Evolutionary conservation across 2,329 filamentous ascomycete genomes (phyloP).

Genomic region (Fusarium coicis): DNA sequence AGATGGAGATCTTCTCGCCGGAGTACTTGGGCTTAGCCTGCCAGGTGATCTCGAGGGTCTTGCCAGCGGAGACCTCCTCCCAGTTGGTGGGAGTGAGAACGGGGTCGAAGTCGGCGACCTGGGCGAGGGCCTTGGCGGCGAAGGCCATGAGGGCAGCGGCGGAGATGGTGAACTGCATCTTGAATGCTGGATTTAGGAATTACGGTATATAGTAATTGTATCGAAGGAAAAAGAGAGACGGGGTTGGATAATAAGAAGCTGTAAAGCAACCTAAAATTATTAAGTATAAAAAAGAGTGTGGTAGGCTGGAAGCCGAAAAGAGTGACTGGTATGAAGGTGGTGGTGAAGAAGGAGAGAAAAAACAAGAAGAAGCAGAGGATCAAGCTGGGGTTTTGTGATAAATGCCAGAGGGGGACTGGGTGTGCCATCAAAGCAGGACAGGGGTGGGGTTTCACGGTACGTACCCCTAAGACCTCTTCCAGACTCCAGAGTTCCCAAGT

Average conservation of each 20-base stretch:
- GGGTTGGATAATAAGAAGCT: slow-evolving; percentile 25
- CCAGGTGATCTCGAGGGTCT: slow-evolving; percentile 64
- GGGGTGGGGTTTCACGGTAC: slow-evolving; percentile 26
- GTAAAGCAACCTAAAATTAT: slow-evolving; percentile 30
- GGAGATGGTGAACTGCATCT: slow-evolving; percentile 65
- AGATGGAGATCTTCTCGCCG: slow-evolving; percentile 60
- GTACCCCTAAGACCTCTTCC: slow-evolving; percentile 7
- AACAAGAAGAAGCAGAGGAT: slow-evolving; percentile 19
- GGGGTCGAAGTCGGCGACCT: slow-evolving; percentile 66
- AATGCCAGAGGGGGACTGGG: slow-evolving; percentile 40
- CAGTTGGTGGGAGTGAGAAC: slow-evolving; percentile 59
- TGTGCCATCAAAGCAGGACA: slow-evolving; percentile 3
- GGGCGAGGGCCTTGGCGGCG: slow-evolving; percentile 61
- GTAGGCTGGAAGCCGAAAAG: slow-evolving; percentile 46
- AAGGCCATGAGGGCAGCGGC: slow-evolving; percentile 63
- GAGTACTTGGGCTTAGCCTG: slow-evolving; percentile 53
- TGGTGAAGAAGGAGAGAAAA: slow-evolving; percentile 36
- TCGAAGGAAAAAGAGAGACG: slow-evolving; percentile 28
- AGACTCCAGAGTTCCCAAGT: slow-evolving; percentile 23
- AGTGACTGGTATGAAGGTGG: slow-evolving; percentile 48
- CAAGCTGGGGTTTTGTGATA: slow-evolving; percentile 39
- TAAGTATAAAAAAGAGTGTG: slow-evolving; percentile 47
- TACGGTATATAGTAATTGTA: slow-evolving; percentile 36
- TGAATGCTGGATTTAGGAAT: slow-evolving; percentile 49
- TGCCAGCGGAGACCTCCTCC: slow-evolving; percentile 60